Base-by-base conservation (phyloP, 257 asterid genomes). In the Paraleonurus japonicus region DNA sequence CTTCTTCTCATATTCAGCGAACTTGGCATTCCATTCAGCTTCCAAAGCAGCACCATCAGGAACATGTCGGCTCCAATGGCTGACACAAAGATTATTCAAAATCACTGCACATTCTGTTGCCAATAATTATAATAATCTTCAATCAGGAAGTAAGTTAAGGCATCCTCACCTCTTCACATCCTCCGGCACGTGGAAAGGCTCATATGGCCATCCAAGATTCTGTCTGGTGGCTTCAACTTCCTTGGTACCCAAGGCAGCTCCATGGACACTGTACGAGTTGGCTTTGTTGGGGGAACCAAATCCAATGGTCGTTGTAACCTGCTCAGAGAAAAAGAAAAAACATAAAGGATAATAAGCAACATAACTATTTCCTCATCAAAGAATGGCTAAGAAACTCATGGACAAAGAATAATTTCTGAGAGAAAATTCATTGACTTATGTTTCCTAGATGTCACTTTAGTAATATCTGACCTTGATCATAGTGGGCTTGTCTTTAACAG, bases 211-310 rank as follows among this genome's bases (percentile, higher is more conserved):
- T 67, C 88, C 96, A 57, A 94, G 97, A 74, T 88, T 91, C 72
- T 82, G 75, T 72, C 99, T 86, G n/a, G 99, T 94, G 79, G 99
- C 99, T 50, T 94, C 97, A 30, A 94, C 99, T 84, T 94, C 99
- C 87, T 89, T 89, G 76, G 93, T 83, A 58, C 96, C 96, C 85
- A 89, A 78, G 35, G 96, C 96, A 74, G 80, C 71, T 78, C 96
- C 96, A 72, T 89, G 96, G 68, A 87, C 96, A 81, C 96, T 89
- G 85, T 89, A 87, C 22, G 89, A 82, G 84, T 89, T 89, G 55
- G 96, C 82, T 82, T 89, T 89, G 82, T 89, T 89, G 41, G 96
- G 96, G 20, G 95, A 87, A 39, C 96, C 95, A 75, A 70, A 89
- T 9, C 96, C 96, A 22, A 89, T 89, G 72, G 96, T 89, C 22